Conservation (phyloP, 176 grass and related monocot species). For the Olyra latifolia region DNA sequence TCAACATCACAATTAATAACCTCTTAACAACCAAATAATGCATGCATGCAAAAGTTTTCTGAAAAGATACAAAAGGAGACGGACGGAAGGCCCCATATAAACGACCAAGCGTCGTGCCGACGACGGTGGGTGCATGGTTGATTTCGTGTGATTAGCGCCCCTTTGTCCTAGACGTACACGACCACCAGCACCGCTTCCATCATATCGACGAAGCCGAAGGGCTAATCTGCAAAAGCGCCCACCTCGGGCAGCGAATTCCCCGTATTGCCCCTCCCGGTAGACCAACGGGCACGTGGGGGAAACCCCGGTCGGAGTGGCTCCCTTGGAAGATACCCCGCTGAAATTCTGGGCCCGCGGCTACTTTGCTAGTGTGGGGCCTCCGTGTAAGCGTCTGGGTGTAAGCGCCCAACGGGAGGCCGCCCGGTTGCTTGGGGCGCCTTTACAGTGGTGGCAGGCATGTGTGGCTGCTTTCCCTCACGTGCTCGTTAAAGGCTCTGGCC, state of each 20-base stretch:
- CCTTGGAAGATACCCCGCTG: not conserved
- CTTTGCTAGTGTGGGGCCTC: not conserved
- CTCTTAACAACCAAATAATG: not conserved
- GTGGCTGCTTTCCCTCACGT: slow-evolving; percentile 37
- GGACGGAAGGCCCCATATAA: not conserved
- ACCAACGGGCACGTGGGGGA: slow-evolving; percentile 27
- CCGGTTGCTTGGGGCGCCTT: not conserved
- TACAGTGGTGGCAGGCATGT: slow-evolving; percentile 25
- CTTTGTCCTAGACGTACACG: not conserved
- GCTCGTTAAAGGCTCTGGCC: slow-evolving; percentile 17
- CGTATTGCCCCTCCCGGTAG: not conserved
- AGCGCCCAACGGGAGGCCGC: not conserved
- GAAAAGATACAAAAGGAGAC: not conserved
- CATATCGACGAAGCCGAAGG: not conserved
- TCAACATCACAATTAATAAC: not conserved
- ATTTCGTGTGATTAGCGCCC: not conserved
- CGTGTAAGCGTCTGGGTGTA: not conserved
- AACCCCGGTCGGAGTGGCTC: not conserved
- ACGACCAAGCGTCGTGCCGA: slow-evolving; percentile 23
- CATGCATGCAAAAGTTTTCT: not conserved
- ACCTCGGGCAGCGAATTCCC: not conserved
- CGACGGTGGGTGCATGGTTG: not conserved
- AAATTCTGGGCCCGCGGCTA: not conserved
- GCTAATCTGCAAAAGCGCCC: not conserved
- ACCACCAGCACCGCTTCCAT: too few species aligned